These are phyloP conservation scores for Neurospora intermedia DNA, from an alignment of 495 filamentous ascomycete species.

Conservation along the genomic window DNA sequence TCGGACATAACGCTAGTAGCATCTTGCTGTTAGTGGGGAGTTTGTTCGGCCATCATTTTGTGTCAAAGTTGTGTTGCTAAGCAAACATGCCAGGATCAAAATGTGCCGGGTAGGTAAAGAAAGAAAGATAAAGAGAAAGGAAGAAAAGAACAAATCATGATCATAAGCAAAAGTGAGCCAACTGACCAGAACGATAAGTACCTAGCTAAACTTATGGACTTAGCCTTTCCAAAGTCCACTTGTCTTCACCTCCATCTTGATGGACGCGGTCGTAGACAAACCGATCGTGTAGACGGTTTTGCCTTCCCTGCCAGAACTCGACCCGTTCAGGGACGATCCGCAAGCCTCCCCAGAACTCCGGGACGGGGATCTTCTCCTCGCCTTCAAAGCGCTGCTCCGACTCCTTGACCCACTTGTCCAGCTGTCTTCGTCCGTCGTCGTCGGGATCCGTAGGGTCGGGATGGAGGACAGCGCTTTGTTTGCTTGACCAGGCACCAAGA, in stretches of 20 bases:
- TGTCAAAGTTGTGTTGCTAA: neutral
- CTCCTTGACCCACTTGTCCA: slow-evolving; percentile 60
- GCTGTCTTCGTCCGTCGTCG: slow-evolving; percentile 51
- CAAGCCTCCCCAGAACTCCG: slow-evolving; percentile 89
- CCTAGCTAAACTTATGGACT: slow-evolving; percentile 38
- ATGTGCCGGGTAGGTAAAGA: neutral
- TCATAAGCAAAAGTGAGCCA: neutral
- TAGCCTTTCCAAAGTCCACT: slow-evolving; percentile 49
- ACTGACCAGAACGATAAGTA: neutral
- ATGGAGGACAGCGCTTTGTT: slow-evolving; percentile 65
- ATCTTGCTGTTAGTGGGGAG: neutral
- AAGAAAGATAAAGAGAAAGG: neutral
- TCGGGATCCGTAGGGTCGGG: slow-evolving; percentile 25
- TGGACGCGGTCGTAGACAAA: slow-evolving; percentile 65
- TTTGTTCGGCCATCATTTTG: neutral
- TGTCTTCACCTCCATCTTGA: slow-evolving; percentile 23
- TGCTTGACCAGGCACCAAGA: slow-evolving; percentile 89
- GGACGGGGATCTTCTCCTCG: slow-evolving; percentile 70
- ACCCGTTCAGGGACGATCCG: slow-evolving; percentile 75
- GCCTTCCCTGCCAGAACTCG: slow-evolving; percentile 92
- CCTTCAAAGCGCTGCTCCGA: slow-evolving; percentile 63
- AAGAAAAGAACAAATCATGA: neutral
- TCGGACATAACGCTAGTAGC: neutral
- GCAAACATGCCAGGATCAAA: neutral
- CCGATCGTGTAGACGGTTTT: slow-evolving; percentile 83